phyloP scores from a whole-genome alignment of 805 yeast species.

The Saturnispora gosingensis region DNA sequence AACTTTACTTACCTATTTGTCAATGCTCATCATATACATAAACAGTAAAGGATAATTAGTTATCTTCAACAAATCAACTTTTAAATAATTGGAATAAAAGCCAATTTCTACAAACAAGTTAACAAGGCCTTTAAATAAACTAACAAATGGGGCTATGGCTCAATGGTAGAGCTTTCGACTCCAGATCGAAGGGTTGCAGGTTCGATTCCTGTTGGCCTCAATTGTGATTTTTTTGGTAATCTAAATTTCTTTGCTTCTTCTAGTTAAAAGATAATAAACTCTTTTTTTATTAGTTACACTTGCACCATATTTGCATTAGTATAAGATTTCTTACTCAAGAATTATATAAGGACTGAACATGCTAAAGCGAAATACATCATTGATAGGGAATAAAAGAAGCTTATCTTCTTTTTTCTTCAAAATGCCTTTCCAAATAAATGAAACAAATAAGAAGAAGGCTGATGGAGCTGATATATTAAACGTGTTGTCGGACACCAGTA shows the following conservation, averaged over 20 bases:
- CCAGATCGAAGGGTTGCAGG: slow-evolving; percentile 33
- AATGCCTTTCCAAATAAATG: not conserved
- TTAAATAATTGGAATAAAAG: too few species aligned
- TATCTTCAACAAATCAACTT: too few species aligned
- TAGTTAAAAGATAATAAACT: not conserved
- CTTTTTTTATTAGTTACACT: not conserved
- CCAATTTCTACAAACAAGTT: too few species aligned
- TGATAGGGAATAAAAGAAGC: not conserved
- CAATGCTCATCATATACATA: too few species aligned
- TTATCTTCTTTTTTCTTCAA: not conserved
- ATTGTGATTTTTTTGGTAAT: not conserved
- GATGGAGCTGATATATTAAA: not conserved
- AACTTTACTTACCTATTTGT: too few species aligned
- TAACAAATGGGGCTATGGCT: slow-evolving; percentile 54
- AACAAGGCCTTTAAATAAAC: too few species aligned
- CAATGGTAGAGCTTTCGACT: slow-evolving; percentile 76
- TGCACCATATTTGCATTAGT: not conserved
- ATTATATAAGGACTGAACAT: not conserved
- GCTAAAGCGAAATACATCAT: not conserved
- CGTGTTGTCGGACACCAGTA: slow-evolving; percentile 1
- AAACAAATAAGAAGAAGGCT: not conserved
- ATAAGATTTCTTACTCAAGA: not conserved
- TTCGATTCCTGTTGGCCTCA: slow-evolving; percentile 20
- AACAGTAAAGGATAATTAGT: too few species aligned
- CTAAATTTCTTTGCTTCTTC: not conserved